Evolutionary conservation across 1,284 basidiomycete genomes (phyloP), one percentile per base, ranked within the genome.

Genomic region (Pseudozyma thailandica): DNA sequence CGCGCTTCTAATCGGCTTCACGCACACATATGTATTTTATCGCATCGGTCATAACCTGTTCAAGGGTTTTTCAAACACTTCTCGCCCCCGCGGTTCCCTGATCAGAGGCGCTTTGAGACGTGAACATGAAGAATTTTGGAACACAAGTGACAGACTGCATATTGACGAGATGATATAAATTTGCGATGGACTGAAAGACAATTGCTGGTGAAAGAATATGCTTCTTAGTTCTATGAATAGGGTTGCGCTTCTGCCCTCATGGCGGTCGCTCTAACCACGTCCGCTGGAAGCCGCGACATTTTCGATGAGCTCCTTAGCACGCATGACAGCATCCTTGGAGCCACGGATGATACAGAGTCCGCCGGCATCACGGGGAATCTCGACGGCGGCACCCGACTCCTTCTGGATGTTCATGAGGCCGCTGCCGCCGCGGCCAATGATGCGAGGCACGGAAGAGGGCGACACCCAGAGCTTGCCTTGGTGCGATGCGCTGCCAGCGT

Each of bases 331-430:
- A 12, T 74, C 72, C 58, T 75, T 61, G 44, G 66, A 64, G 26
- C 78, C 78, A 21, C 68, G 61, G 21, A 80, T 73, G 58, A 77
- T 71, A 60, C 74, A 74, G 20, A 75, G 49, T 31, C 72, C 75
- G 25, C 61, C 61, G 9, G 64, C 55, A 33, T 76, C 75, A 18
- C 77, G 51, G 23, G 78, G 77, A 33, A 80, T 77, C 59, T 78
- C 73, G 56, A 80, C 53, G n/a, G 59, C 46, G 20, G 73, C 71
- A 39, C 73, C 74, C 27, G 66, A 69, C 54, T 78, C 75, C 47
- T 53, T 65, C 48, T 80, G 71, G 30, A 78, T 66, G 57, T 62
- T 59, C 51, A 52, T 50, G 20, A 80, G 71, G 6, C 72, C 78
- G 26, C 53, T 52, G 4, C 78, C 78, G 5, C 70, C 68, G 13